These are phyloP conservation scores for Penicillium psychrofluorescens DNA, from an alignment of 495 filamentous ascomycete genomes.

Conservation along the genomic window DNA sequence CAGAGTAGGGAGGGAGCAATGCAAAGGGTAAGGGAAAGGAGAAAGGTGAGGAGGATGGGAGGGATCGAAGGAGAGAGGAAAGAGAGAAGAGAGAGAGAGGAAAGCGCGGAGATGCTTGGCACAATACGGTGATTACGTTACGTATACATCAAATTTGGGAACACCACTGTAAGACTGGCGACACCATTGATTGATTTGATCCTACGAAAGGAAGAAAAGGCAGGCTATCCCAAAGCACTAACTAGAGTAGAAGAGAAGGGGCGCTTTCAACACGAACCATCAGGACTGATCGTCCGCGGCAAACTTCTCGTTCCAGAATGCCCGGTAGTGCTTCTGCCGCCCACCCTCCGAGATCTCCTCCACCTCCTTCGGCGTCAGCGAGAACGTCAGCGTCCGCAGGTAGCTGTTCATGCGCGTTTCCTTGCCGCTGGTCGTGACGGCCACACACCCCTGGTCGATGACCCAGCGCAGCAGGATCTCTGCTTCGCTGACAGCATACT, in stretches of 20 bases:
- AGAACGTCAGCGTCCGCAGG: slow-evolving; percentile 56
- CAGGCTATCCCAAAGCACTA: too few relatives aligned
- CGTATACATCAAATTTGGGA: neutral
- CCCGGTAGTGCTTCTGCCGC: slow-evolving; percentile 59
- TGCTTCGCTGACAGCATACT: slow-evolving; percentile 66
- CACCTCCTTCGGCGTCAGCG: slow-evolving; percentile 64
- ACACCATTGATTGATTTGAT: too few relatives aligned
- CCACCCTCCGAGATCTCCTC: slow-evolving; percentile 56
- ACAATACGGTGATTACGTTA: neutral
- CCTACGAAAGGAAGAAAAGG: too few relatives aligned
- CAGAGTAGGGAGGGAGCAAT: neutral
- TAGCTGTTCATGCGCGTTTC: slow-evolving; percentile 64
- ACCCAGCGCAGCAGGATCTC: slow-evolving; percentile 73
- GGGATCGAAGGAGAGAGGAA: slow-evolving; percentile 2
- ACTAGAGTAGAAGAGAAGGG: too few relatives aligned
- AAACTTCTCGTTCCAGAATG: slow-evolving; percentile 60
- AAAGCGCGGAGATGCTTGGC: neutral
- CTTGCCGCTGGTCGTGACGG: slow-evolving; percentile 69
- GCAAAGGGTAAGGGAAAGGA: neutral
- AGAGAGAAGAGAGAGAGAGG: slow-evolving; percentile 1
- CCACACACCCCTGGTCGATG: slow-evolving; percentile 70
- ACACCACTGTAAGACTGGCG: too few relatives aligned
- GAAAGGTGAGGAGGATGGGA: neutral
- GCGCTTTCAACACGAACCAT: neutral
- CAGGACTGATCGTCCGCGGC: slow-evolving; percentile 51